Evolutionary conservation across 805 yeast species (phyloP).

Genomic region (Jamesozyma piceae): DNA sequence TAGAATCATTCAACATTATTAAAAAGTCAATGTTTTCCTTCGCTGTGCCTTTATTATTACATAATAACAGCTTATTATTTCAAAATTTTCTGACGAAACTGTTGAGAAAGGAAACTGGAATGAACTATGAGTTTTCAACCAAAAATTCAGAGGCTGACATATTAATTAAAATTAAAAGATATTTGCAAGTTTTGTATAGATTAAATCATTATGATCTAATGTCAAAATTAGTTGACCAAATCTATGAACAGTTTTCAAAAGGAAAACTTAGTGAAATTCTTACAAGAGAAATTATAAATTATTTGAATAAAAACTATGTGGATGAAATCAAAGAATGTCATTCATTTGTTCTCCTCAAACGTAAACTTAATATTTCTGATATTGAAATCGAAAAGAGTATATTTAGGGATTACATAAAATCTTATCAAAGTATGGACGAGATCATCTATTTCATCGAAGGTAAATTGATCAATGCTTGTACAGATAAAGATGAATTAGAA

Average conservation of each 20-base stretch:
- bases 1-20: conserved; percentile 14
- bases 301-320: conserved; percentile 16
- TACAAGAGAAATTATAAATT: conserved; percentile 8
- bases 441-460: conserved; percentile 1
- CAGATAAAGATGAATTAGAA: conserved; percentile 1
- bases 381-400: conserved; percentile 21
- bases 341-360: conserved; percentile 19
- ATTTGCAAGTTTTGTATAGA: conserved; percentile 10
- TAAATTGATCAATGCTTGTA: background rate
- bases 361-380: conserved; percentile 22
- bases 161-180: conserved; percentile 8
- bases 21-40: conserved; percentile 15
- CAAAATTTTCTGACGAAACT: conserved; percentile 10
- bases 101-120: conserved; percentile 12
- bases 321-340: conserved; percentile 16
- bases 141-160: conserved; percentile 1
- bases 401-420: conserved; percentile 13
- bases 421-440: background rate
- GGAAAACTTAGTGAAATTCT: conserved; percentile 1
- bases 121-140: conserved; percentile 1
- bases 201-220: conserved; percentile 11
- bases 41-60: conserved; percentile 9
- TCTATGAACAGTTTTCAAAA: conserved; percentile 7
- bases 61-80: conserved; percentile 6
- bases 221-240: conserved; percentile 6